Base-by-base conservation (phyloP, 768 basidiomycete species). In the Xerocomus spinulosus region DNA sequence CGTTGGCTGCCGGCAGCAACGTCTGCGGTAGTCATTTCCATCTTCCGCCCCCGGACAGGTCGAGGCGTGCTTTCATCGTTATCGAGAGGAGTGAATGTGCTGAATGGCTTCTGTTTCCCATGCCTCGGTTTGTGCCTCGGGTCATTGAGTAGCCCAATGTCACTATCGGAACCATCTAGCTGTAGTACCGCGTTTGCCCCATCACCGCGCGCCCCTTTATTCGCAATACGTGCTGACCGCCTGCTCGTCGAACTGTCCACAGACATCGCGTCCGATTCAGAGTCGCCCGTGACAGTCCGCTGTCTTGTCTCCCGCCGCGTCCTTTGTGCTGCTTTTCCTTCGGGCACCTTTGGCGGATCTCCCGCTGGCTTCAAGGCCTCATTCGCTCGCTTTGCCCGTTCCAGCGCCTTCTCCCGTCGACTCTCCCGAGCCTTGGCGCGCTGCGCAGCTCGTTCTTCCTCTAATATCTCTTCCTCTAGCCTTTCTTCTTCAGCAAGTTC, bases 401-500 rank as follows among this genome's bases (percentile, higher is more conserved):
- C 57, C 17, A 44, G 4, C 4, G 65, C 60, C 48, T 58, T 63
- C 46, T 50, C 54, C 34, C 56, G 49, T 20, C 48, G 54, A 18
- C 17, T 50, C 23, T 53, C 55, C 25, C 49, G 47, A 3, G 57
- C 60, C 37, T 32, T 46, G 38, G 51, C 52, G 1, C 61, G 61
- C 13, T 55, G 56, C n/a, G 60, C 64, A 2, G 53, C 60, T 0
- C 46, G 55, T 20, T 54, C 54, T 35, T 59, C 55, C 23, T 61
- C 51, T 43, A 59, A 38, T 53, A 64, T 62, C 7, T 54, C 54
- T 7, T 58, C 56, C 26, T 71, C 72, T 6, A 66, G 49, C 4
- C 51, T 60, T 42, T 75, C 75, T 55, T 75, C 73, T 21, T 69
- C 68, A 23, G 68, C 70, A 1, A 75, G 59, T 45, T 76, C 69